Evolutionary conservation across 768 basidiomycete genomes (phyloP), one percentile per base, ranked within the genome.

Genomic region (Russula earlei): DNA sequence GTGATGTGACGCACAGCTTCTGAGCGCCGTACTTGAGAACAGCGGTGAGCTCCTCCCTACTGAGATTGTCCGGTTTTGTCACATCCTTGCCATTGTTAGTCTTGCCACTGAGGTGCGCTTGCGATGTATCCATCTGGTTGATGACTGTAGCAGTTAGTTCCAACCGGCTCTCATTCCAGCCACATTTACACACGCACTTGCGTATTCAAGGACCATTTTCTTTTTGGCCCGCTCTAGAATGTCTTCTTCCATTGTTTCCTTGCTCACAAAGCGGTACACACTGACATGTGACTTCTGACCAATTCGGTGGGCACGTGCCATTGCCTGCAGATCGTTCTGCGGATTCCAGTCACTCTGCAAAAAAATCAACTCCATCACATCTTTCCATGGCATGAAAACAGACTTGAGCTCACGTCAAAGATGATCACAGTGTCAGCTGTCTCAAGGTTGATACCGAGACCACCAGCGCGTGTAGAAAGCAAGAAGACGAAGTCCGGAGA

Each of bases 141-240:
- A 99, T 97, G 74, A 99, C 93, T 96, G 68, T 47, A 19, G 60
- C 20, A 31, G 31, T 57, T 25, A 57, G 45, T 22, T 22, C 51
- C 38, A 17, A 20, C n/a, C n/a, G n/a, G n/a, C n/a, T n/a, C 36
- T 36, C 20, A 12, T 34, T 47, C 19, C 24, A 33, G 31, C 29
- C 51, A 57, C 50, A 53, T 51, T 56, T 49, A 29, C 24, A 17
- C 27, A 87, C 93, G 68, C 71, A 97, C 94, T 97, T 41, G 96
- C 96, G 75, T 98, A 96, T 70, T 99, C 96, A 60, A 99, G 76
- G 42, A 98, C 92, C 96, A 98, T 98, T 76, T 99, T 98, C 76
- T 92, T 91, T 79, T 94, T 94, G 11, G 96, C 96, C 49, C 95
- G 76, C 70, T 95, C 91, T 20, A 99, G 81, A 63, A 99, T 99